These are phyloP conservation scores for Phylloporus sp. DNA, from an alignment of 768 basidiomycete species.

Conservation along the genomic window DNA sequence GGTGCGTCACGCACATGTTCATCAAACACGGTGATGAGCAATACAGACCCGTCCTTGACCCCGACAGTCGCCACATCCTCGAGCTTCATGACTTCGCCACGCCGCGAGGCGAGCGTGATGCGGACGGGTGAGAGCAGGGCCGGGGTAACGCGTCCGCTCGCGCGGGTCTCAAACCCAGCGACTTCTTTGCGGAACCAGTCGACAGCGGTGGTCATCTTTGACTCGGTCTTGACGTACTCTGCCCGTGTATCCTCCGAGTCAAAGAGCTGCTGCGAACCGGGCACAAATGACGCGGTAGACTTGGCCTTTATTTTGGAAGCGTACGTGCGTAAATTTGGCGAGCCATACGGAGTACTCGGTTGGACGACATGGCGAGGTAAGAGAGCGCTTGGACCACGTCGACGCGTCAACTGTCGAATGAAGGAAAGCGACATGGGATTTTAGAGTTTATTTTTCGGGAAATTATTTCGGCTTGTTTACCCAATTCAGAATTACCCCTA, in stretches of 20 bases:
- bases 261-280: conserved; percentile 63
- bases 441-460: neutral
- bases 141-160: conserved; percentile 74
- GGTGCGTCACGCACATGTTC: conserved; percentile 58
- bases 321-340: conserved; percentile 17
- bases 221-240: conserved; percentile 61
- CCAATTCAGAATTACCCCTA: neutral
- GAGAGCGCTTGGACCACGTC: neutral
- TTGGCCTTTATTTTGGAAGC: conserved; percentile 33
- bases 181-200: conserved; percentile 79
- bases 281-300: conserved; percentile 59
- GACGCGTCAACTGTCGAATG: conserved; percentile 3
- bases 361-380: neutral
- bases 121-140: conserved; percentile 65
- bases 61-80: conserved; percentile 80
- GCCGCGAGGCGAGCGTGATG: conserved; percentile 41
- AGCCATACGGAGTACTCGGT: neutral
- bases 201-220: conserved; percentile 59
- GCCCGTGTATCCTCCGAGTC: conserved; percentile 48
- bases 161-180: conserved; percentile 65
- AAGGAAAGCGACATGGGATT: neutral
- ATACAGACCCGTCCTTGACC: conserved; percentile 68
- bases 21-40: conserved; percentile 75
- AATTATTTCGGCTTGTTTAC: neutral
- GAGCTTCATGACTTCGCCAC: conserved; percentile 40